A percentile compares a stretch with the other conserved stretches of the same genome.
Conservation (phyloP, 768 basidiomycete genomes). For the Rhodotorula kratochvilovae region DNA sequence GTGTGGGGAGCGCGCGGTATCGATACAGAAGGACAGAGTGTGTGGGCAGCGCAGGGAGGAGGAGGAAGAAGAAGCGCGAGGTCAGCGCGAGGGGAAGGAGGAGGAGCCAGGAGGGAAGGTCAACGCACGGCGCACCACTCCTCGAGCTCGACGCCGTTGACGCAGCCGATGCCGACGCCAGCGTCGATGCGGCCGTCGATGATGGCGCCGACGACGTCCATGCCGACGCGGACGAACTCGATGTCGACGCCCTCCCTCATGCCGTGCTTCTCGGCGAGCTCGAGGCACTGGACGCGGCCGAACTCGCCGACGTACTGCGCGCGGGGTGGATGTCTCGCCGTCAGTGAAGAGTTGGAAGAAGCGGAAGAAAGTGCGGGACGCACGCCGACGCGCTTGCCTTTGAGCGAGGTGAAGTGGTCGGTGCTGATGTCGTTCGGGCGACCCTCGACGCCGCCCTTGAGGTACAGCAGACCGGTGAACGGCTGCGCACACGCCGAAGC, state of each 20-base stretch:
- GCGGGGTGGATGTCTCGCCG: too few relatives aligned
- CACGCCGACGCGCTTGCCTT: slow-evolving; percentile 40
- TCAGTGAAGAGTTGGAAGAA: not conserved
- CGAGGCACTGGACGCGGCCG: slow-evolving; percentile 33
- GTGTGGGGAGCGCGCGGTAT: too few relatives aligned
- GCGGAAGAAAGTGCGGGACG: not conserved
- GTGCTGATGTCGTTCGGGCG: slow-evolving; percentile 19
- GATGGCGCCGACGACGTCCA: slow-evolving; percentile 41
- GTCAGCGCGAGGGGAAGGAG: not conserved
- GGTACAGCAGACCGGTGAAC: slow-evolving; percentile 43
- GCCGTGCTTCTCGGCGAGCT: slow-evolving; percentile 39
- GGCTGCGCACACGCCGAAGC: slow-evolving; percentile 15
- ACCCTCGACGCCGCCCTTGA: slow-evolving; percentile 40
- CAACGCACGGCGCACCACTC: slow-evolving; percentile 12
- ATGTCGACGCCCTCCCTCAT: slow-evolving; percentile 23
- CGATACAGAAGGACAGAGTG: not conserved
- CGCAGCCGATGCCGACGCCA: slow-evolving; percentile 42
- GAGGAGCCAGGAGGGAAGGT: not conserved
- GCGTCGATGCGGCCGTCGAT: slow-evolving; percentile 41
- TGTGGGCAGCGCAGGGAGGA: too few relatives aligned
- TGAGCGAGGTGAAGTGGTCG: slow-evolving; percentile 37
- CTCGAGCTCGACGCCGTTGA: slow-evolving; percentile 41
- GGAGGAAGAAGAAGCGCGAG: too few relatives aligned
- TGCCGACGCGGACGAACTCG: slow-evolving; percentile 37
- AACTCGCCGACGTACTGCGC: slow-evolving; percentile 39